phyloP scores from a whole-genome alignment of 208 protist species.

The Vickermania ingenoplastis region DNA sequence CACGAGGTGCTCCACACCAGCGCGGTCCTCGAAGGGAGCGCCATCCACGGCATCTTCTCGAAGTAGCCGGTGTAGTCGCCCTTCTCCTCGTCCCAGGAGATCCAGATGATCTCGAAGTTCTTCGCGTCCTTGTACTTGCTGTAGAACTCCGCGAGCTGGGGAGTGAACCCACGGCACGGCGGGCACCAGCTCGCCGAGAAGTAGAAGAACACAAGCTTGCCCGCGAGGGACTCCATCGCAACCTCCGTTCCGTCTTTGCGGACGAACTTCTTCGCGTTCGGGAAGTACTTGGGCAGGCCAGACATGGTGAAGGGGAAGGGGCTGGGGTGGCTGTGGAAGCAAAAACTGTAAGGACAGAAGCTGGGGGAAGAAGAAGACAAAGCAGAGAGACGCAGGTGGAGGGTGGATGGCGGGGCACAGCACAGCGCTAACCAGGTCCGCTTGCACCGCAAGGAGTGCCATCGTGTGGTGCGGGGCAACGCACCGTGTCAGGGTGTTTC shows the following conservation, averaged over 20 bases:
- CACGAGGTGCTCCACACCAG: slow-evolving; percentile 32
- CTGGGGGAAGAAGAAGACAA: neutral
- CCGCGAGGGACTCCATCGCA: slow-evolving; percentile 17
- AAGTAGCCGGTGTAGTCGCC: slow-evolving; percentile 70
- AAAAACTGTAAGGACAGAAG: slow-evolving; percentile 1
- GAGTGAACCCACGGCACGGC: slow-evolving; percentile 89
- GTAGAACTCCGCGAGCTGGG: slow-evolving; percentile 79
- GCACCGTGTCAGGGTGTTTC: no score
- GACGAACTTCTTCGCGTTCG: slow-evolving; percentile 30
- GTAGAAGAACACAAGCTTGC: slow-evolving; percentile 80
- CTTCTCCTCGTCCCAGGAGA: slow-evolving; percentile 73
- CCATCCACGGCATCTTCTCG: slow-evolving; percentile 75
- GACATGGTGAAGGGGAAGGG: slow-evolving; percentile 33
- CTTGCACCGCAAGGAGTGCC: no score
- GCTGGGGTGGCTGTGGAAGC: neutral
- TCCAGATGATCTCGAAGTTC: slow-evolving; percentile 83
- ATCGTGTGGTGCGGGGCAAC: no score
- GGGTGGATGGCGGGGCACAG: no score
- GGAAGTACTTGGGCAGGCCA: slow-evolving; percentile 52
- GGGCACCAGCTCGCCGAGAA: slow-evolving; percentile 92
- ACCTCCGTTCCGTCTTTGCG: slow-evolving; percentile 29
- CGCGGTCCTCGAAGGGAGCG: slow-evolving; percentile 46
- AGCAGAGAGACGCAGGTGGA: neutral
- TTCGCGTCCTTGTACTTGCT: slow-evolving; percentile 44
- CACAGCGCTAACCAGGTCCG: no score